These are phyloP conservation scores for Aspergillus affinis DNA, from an alignment of 495 filamentous ascomycete genomes.

Conservation along the genomic window DNA sequence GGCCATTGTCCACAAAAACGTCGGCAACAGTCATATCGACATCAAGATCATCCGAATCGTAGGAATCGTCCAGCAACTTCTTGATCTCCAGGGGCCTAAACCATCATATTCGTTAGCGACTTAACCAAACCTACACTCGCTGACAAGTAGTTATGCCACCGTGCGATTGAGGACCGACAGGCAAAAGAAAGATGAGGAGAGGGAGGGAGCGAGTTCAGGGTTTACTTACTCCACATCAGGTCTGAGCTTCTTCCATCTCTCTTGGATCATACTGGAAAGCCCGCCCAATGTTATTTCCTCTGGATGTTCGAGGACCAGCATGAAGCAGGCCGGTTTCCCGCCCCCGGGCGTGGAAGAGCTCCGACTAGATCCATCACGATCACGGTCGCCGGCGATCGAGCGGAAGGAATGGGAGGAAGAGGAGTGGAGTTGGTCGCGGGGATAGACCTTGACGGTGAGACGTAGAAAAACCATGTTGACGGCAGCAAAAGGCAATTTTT, in stretches of 20 bases:
- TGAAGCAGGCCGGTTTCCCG: slow-evolving; percentile 29
- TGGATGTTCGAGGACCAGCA: slow-evolving; percentile 31
- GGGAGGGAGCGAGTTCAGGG: no score
- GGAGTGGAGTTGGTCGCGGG: slow-evolving; percentile 27
- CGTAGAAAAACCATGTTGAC: slow-evolving; percentile 38
- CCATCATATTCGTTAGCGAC: neutral
- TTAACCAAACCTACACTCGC: neutral
- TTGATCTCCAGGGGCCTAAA: slow-evolving; percentile 32
- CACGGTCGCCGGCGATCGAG: slow-evolving; percentile 12
- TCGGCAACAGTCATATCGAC: slow-evolving; percentile 37
- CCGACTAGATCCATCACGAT: slow-evolving; percentile 16
- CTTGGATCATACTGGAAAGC: slow-evolving; percentile 33
- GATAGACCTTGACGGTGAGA: slow-evolving; percentile 36
- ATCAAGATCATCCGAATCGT: slow-evolving; percentile 33
- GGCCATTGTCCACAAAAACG: slow-evolving; percentile 40
- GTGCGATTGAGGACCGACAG: neutral
- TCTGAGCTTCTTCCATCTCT: slow-evolving; percentile 36
- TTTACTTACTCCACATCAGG: slow-evolving; percentile 24
- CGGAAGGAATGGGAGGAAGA: slow-evolving; percentile 11
- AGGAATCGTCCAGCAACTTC: slow-evolving; percentile 37
- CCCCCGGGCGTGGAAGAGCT: neutral
- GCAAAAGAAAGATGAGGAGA: neutral
- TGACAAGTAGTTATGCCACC: neutral
- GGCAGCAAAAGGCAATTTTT: neutral
- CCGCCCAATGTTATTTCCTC: slow-evolving; percentile 33